A percentile compares a stretch with the other conserved stretches of the same genome.
Conservation (phyloP, 257 asterid species). For the Ilex aquifolium region DNA sequence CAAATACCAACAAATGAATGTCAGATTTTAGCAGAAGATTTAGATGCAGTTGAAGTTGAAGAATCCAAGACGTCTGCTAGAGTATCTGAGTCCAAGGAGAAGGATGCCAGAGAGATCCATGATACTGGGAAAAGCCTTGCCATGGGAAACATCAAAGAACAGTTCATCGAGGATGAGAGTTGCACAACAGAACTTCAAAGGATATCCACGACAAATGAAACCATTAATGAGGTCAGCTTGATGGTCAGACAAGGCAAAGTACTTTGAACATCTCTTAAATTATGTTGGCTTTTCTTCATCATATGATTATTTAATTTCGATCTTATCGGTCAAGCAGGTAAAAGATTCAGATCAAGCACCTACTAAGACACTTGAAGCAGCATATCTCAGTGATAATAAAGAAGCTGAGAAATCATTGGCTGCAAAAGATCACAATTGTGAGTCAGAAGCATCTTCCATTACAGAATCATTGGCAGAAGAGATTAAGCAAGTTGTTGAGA, state of each 20-base stretch:
- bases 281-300: conserved; percentile 6
- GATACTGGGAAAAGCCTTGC: conserved; percentile 1
- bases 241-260: not conserved
- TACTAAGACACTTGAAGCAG: too few species aligned
- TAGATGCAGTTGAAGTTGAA: conserved; percentile 17
- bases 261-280: too few species aligned
- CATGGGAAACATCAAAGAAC: not conserved
- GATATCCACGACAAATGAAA: too few species aligned
- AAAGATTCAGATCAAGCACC: too few species aligned
- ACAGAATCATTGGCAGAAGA: too few species aligned
- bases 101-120: conserved; percentile 3
- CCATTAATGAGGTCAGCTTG: not conserved
- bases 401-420: not conserved
- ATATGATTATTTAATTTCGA: too few species aligned
- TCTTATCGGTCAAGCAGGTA: too few species aligned
- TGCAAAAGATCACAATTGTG: not conserved
- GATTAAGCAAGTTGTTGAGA: too few species aligned
- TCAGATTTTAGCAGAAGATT: conserved; percentile 4
- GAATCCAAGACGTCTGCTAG: conserved; percentile 6
- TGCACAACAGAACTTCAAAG: too few species aligned
- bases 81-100: conserved; percentile 8
- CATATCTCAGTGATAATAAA: not conserved
- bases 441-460: too few species aligned
- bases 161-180: too few species aligned
- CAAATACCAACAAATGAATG: not conserved